Percentiles rank a stretch among this genome's conserved stretches.
These are phyloP conservation scores for Nicotiana tomentosiformis DNA, from an alignment of 257 asterid genomes.

Conservation along the genomic window DNA sequence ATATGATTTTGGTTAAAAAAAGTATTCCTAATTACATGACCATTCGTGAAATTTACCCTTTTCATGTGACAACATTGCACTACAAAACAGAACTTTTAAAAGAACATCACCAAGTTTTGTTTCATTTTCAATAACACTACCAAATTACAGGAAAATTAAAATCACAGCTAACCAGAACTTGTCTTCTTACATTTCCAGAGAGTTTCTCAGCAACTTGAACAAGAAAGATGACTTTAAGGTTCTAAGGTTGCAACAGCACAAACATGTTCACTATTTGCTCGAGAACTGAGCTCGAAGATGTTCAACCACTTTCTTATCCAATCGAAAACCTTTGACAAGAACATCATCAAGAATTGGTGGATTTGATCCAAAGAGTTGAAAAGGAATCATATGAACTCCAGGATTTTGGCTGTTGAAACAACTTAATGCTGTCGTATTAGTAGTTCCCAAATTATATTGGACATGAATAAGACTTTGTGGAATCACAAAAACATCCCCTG, in stretches of 20 bases:
- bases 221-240: neutral
- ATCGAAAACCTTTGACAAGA: conserved; percentile 9
- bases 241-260: too few relatives aligned
- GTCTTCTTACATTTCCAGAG: neutral
- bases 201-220: neutral
- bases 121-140: neutral
- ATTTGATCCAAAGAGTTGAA: neutral
- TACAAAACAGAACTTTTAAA: too few relatives aligned
- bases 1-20: too few relatives aligned
- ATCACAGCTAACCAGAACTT: neutral
- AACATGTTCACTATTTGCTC: too few relatives aligned
- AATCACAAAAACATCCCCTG: conserved; percentile 8
- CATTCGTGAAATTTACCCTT: too few relatives aligned
- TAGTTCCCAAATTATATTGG: conserved; percentile 5
- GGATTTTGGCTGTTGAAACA: conserved; percentile 13
- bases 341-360: conserved; percentile 11
- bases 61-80: too few relatives aligned
- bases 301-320: neutral
- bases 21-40: too few relatives aligned
- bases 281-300: conserved; percentile 12
- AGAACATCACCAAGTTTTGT: too few relatives aligned
- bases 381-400: neutral
- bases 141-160: neutral
- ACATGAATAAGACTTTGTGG: conserved; percentile 5
- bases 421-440: neutral